Conservation (phyloP, 1,284 basidiomycete species). For the Sanghuangporus weigelae region DNA sequence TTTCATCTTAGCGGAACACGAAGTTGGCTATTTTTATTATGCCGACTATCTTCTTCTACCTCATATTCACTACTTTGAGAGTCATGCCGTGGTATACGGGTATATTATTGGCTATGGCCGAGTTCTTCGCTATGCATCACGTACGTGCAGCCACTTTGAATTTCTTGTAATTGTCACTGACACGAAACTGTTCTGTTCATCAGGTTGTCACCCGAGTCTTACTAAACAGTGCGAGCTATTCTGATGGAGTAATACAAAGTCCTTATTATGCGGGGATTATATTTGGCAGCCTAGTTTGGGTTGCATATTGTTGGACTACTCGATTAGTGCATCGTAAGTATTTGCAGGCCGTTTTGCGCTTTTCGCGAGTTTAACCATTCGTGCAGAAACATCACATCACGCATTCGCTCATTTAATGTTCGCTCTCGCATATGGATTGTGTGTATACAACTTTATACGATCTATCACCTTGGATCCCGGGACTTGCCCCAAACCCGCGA, state of each 20-base stretch:
- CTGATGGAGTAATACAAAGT: constrained; percentile 69
- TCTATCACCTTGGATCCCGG: constrained; percentile 88
- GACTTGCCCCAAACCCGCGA: constrained; percentile 75
- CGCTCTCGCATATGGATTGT: constrained; percentile 64
- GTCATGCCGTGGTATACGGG: constrained; percentile 89
- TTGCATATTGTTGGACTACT: constrained; percentile 78
- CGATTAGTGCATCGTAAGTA: constrained; percentile 63
- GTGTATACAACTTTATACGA: constrained; percentile 87
- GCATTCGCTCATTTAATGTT: constrained; percentile 74
- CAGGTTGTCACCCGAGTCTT: constrained; percentile 81
- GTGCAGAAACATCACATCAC: constrained; percentile 67
- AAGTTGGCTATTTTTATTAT: constrained; percentile 77
- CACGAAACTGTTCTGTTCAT: constrained; percentile 5
- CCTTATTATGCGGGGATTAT: constrained; percentile 95
- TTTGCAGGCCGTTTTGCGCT: background rate
- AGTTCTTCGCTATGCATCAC: constrained; percentile 92
- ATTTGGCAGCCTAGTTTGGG: constrained; percentile 81
- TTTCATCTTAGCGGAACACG: constrained; percentile 59
- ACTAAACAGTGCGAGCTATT: constrained; percentile 72
- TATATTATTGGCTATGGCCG: constrained; percentile 73
- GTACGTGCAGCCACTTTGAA: constrained; percentile 39
- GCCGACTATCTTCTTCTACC: constrained; percentile 73
- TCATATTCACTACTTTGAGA: constrained; percentile 80
- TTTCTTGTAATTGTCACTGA: constrained; percentile 10
- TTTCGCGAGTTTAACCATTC: background rate